Conservation (phyloP, 345 rosid species). For the Populus euphratica region DNA sequence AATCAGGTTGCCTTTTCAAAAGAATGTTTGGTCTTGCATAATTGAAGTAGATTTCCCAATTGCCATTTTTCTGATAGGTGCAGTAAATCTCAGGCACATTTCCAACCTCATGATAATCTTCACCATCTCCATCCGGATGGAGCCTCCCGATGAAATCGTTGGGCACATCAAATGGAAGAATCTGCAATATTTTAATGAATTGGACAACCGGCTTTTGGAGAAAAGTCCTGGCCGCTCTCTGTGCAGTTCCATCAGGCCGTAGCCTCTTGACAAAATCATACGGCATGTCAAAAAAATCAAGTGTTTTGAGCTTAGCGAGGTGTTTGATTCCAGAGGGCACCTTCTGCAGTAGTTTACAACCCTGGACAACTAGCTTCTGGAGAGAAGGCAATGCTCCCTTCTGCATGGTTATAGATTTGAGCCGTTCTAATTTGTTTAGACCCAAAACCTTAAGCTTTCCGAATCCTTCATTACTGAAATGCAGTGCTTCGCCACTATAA, state of each 20-base stretch:
- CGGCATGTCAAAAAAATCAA: conserved; percentile 25
- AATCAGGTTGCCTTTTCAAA: too few relatives aligned
- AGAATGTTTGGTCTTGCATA: too few relatives aligned
- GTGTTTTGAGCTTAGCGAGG: conserved; percentile 15
- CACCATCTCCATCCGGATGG: conserved; percentile 7
- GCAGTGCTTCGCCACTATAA: conserved; percentile 17
- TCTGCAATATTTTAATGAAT: too few relatives aligned
- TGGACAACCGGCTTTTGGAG: too few relatives aligned
- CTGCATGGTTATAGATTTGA: conserved; percentile 9
- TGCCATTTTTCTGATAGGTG: conserved; percentile 5
- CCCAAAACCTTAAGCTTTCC: conserved; percentile 19
- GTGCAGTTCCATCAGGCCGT: not conserved
- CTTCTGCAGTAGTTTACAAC: conserved; percentile 17
- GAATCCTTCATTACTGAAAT: conserved; percentile 14
- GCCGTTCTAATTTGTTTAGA: conserved; percentile 12
- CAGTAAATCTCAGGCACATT: conserved; percentile 6
- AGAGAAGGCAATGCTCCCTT: conserved; percentile 28
- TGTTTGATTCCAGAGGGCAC: conserved; percentile 23
- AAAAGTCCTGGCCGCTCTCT: too few relatives aligned
- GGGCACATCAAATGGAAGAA: conserved; percentile 19
- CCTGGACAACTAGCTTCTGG: conserved; percentile 18
- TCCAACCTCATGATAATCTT: conserved; percentile 4
- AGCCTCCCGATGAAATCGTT: not conserved
- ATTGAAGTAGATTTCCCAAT: not conserved
- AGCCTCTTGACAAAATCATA: not conserved